Evolutionary conservation across 768 basidiomycete species (phyloP).

Genomic region (Boletus eberwhitei): DNA sequence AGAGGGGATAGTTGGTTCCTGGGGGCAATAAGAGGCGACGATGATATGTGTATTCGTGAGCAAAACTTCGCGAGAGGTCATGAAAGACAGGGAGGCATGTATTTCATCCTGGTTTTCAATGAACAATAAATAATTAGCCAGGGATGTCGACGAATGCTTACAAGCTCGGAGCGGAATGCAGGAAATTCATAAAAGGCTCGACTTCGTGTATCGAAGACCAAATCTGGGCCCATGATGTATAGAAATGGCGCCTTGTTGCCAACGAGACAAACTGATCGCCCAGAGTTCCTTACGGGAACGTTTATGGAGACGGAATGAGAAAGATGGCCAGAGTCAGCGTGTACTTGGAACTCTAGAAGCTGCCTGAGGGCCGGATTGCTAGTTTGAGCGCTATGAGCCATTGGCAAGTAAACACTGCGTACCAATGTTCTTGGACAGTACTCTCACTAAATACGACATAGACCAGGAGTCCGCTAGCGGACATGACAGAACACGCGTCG

Average conservation of each 20-base stretch:
- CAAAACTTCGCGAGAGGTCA: neutral
- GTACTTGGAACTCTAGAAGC: conserved; percentile 1
- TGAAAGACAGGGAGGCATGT: neutral
- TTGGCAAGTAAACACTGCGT: neutral
- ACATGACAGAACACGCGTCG: neutral
- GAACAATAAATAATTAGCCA: neutral
- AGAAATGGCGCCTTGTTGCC: neutral
- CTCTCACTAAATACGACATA: neutral
- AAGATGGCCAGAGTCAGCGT: neutral
- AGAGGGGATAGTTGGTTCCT: neutral
- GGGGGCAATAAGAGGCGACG: neutral
- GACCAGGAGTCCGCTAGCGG: neutral
- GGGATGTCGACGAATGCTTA: neutral
- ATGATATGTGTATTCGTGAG: conserved; percentile 7
- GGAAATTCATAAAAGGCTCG: neutral
- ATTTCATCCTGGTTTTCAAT: neutral
- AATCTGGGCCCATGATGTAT: neutral
- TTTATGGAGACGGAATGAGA: neutral
- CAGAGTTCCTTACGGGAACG: neutral
- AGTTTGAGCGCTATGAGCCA: neutral
- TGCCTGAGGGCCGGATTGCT: neutral
- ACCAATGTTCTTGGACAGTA: neutral
- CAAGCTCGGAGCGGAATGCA: neutral
- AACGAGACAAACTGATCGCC: neutral
- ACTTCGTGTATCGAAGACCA: neutral